Base-by-base conservation (phyloP, 2,329 filamentous ascomycete genomes). In the Chrysosporium queenslandicum region DNA sequence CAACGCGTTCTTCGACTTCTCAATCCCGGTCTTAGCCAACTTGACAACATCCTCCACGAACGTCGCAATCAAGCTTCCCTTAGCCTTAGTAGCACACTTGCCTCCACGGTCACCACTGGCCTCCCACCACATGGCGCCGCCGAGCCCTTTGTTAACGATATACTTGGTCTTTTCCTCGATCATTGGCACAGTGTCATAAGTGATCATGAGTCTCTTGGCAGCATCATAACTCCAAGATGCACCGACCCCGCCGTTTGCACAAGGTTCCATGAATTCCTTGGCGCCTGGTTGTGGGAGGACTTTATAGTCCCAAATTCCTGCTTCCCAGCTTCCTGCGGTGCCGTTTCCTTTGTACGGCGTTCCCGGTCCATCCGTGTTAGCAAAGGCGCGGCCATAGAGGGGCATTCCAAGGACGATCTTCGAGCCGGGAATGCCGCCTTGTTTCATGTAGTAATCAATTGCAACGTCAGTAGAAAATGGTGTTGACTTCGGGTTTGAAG, bases 71-170 rank as follows among this genome's bases (percentile, higher is more conserved):
- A 96, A 64, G 59, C 86, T 91, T 0, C 76, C 72, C 25, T 68
- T 64, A 5, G 59, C 58, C 45, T 64, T 61, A 43, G 63, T 61
- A 4, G 64, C 68, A 20, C 54, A 53, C 37, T 68, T 71, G 0
- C 81, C 82, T 6, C 74, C 68, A 63, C 82, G 83, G 66, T 96
- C 91, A 3, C 81, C 84, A 61, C 85, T 91, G 61, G 81, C 86
- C 73, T 96, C 90, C 87, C 87, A 92, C 88, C 89, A 96, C 90
- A 96, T 96, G 18, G 78, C 87, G n/a, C 90, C 90, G 11, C 89
- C 90, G 0, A 96, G 76, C 0, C 77, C 72, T 21, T 77, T 71
- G 16, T 79, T 64, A 61, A 75, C 78, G 63, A 95, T 79, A 64
- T 81, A 95, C 11, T 79, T 70, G 2, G 82, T 80, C 74, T 96